Percentiles rank a stretch among this genome's conserved stretches.
Conservation (phyloP, 495 filamentous ascomycete genomes). For the Hamigera avellanea region DNA sequence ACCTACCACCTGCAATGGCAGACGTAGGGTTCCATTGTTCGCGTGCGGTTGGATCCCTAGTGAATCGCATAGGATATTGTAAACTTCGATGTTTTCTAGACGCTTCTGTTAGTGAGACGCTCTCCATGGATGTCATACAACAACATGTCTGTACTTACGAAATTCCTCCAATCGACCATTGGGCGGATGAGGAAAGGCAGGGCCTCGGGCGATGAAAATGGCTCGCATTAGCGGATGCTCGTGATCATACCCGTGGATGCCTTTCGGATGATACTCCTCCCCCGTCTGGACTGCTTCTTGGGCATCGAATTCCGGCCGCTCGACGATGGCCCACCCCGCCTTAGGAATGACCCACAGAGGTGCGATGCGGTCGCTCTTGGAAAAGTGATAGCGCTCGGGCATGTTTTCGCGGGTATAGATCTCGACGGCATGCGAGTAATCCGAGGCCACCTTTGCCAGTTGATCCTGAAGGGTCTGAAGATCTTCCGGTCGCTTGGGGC, state of each 20-base stretch:
- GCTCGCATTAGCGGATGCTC: slow-evolving; percentile 85
- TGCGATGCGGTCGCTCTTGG: slow-evolving; percentile 73
- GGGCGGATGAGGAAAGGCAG: slow-evolving; percentile 73
- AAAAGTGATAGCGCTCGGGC: slow-evolving; percentile 84
- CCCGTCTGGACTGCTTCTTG: slow-evolving; percentile 46
- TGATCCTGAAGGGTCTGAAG: slow-evolving; percentile 30
- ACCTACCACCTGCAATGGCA: slow-evolving; percentile 60
- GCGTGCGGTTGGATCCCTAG: slow-evolving; percentile 54
- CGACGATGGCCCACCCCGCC: slow-evolving; percentile 80
- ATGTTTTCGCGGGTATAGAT: slow-evolving; percentile 79
- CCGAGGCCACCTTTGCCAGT: slow-evolving; percentile 29
- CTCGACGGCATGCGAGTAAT: slow-evolving; percentile 56
- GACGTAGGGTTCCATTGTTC: slow-evolving; percentile 80
- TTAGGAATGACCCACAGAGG: slow-evolving; percentile 89
- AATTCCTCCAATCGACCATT: slow-evolving; percentile 75
- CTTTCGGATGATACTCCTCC: slow-evolving; percentile 58
- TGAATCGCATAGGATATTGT: slow-evolving; percentile 86
- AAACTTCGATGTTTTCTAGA: slow-evolving; percentile 85
- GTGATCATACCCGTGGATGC: slow-evolving; percentile 85
- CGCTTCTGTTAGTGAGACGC: neutral
- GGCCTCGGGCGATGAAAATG: slow-evolving; percentile 80
- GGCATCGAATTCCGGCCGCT: slow-evolving; percentile 64
- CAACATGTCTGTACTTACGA: slow-evolving; percentile 56
- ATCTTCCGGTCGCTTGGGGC: slow-evolving; percentile 56
- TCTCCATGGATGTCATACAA: too few relatives aligned